Evolutionary conservation across 768 basidiomycete species (phyloP), one percentile per base, ranked within the genome.

Genomic region (Leccinum imitatum): DNA sequence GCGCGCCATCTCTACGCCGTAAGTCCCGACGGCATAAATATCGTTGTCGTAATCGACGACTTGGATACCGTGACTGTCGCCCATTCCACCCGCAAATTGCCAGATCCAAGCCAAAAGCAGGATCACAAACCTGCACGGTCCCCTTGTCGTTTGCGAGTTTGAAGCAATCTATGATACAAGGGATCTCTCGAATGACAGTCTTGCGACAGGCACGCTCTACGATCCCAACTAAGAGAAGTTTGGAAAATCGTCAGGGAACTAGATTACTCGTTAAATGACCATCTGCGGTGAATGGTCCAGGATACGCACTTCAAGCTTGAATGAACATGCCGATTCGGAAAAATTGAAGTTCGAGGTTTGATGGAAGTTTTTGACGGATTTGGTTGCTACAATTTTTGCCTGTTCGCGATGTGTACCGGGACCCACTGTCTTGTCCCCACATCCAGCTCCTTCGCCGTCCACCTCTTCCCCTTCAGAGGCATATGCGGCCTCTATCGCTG

Each of bases 1-100:
- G 25, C 97, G 87, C 27, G 95, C 97, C 79, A 95, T 95, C 77
- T 99, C 97, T 11, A 99, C 95, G 37, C 97, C 97, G 71, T 98
- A 98, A 0, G 94, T 91, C 67, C 86, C 85, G 54, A 93, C 87
- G 15, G 95, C 89, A 69, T 93, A 92, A 59, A 99, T 91, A 69
- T 98, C 95, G 76, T 98, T 99, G 68, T 94, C 81, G 47, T 90
- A 83, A 67, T 95, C 87, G 61, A 97, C 77, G 57, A 87, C 84
- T 23, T 23, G 23, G 23, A 23, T 23, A 23, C 23, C 23, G 23
- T 23, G 23, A 52, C 76, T 80, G 65, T 84, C 81, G 19, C 77
- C 82, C 10, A 75, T 69, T 41, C 78, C 78, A 25, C 79, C 78
- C 31, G 84, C 78, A 66, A 87, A 91, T 56, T 83, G 77, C 95